Conservation (phyloP, 1,284 basidiomycete genomes). For the Boletellus deceptivus region DNA sequence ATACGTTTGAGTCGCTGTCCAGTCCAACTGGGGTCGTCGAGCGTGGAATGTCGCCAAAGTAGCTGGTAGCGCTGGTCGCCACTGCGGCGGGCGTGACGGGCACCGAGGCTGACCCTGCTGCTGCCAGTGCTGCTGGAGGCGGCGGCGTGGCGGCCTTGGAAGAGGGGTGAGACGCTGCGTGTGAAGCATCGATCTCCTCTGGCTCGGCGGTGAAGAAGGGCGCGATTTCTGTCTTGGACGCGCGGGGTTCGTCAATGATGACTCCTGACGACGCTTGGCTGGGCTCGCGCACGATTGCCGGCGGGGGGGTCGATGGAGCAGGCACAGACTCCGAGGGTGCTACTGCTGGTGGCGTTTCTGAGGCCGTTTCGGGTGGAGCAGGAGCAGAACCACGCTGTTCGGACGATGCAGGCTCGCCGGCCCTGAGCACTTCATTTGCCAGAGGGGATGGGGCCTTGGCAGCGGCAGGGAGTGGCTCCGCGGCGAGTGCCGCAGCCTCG, state of each 20-base stretch:
- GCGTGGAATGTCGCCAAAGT: slow-evolving; percentile 31
- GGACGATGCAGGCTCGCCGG: slow-evolving; percentile 11
- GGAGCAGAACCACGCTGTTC: slow-evolving; percentile 8
- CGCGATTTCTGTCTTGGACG: slow-evolving; percentile 11
- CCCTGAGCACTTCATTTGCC: slow-evolving; percentile 21
- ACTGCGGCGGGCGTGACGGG: slow-evolving; percentile 26
- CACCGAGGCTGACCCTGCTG: not conserved
- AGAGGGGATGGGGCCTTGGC: slow-evolving; percentile 32
- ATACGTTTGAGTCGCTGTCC: slow-evolving; percentile 30
- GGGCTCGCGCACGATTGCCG: slow-evolving; percentile 1
- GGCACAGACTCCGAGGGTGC: slow-evolving; percentile 9
- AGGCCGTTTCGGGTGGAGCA: slow-evolving; percentile 16
- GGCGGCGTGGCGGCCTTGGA: slow-evolving; percentile 19
- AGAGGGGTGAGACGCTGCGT: slow-evolving; percentile 9
- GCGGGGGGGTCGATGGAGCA: slow-evolving; percentile 12
- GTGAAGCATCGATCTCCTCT: slow-evolving; percentile 23
- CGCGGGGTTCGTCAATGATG: slow-evolving; percentile 6
- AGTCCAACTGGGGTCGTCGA: slow-evolving; percentile 25
- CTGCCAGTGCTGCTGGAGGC: not conserved
- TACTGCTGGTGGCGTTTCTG: slow-evolving; percentile 18
- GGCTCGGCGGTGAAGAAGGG: slow-evolving; percentile 29
- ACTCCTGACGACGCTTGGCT: slow-evolving; percentile 1
- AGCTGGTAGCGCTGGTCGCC: slow-evolving; percentile 1
- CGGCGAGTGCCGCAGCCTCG: slow-evolving; percentile 41
- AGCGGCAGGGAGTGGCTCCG: slow-evolving; percentile 23